phyloP scores from a whole-genome alignment of 1,284 basidiomycete genomes.

The Trametes hirsuta region DNA sequence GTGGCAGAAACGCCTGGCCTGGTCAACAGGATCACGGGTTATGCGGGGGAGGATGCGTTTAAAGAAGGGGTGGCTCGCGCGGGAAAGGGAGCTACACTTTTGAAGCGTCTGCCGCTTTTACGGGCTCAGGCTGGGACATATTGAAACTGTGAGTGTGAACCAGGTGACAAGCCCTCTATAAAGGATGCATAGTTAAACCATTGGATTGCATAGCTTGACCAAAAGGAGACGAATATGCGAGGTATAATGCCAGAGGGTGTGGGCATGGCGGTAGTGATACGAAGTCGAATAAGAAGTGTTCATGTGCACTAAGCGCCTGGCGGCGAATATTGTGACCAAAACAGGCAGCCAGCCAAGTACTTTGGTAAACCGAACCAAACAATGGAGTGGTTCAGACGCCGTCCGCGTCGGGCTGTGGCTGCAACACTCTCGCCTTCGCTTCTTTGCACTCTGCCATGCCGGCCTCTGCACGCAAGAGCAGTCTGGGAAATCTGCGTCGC shows the following conservation, averaged over 20 bases:
- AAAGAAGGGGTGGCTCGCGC: background rate
- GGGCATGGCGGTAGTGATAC: no score
- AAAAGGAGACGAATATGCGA: no score
- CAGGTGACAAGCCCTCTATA: no score
- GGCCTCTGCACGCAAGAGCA: constrained; percentile 41
- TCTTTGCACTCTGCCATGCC: constrained; percentile 18
- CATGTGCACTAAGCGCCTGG: no score
- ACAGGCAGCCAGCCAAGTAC: constrained; percentile 1
- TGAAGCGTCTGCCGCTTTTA: background rate
- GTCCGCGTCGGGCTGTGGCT: constrained; percentile 4
- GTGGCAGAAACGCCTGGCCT: background rate
- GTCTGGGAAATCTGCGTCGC: constrained; percentile 33
- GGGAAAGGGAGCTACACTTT: background rate
- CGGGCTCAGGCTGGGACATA: no score
- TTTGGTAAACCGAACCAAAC: constrained; percentile 19
- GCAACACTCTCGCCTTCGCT: background rate
- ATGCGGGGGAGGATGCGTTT: background rate
- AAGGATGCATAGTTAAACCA: no score
- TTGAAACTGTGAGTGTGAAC: no score
- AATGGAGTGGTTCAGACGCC: constrained; percentile 8
- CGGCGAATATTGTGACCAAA: background rate
- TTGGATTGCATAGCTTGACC: no score
- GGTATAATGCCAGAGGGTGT: no score
- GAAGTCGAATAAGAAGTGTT: no score
- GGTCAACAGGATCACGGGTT: background rate